These are phyloP conservation scores for Cryptococcus sp. DNA, from an alignment of 1,284 basidiomycete species.

Conservation along the genomic window DNA sequence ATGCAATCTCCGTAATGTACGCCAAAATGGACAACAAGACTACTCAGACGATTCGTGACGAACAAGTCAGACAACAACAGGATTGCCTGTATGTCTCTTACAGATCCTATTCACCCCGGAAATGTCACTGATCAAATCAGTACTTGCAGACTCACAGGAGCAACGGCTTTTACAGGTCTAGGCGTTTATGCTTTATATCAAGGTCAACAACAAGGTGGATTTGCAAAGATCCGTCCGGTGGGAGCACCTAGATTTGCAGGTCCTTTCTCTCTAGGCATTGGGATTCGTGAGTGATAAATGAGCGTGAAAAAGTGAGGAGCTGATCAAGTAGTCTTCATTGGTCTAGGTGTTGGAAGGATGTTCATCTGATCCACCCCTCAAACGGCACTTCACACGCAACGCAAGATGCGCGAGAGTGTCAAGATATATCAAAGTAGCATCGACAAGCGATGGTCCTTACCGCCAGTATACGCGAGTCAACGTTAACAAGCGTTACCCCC, in stretches of 20 bases:
- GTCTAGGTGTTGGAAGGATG: slow-evolving; percentile 10
- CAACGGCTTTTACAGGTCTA: slow-evolving; percentile 36
- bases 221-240: slow-evolving; percentile 25
- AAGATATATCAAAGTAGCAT: background rate
- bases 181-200: slow-evolving; percentile 41
- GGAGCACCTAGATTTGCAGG: slow-evolving; percentile 30
- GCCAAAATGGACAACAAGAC: background rate
- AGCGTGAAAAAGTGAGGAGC: background rate
- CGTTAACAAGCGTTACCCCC: too few relatives aligned
- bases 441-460: too few relatives aligned
- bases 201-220: slow-evolving; percentile 36
- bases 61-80: background rate
- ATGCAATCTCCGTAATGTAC: background rate
- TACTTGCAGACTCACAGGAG: slow-evolving; percentile 39
- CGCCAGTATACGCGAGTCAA: background rate
- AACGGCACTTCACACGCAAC: background rate
- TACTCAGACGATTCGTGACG: background rate
- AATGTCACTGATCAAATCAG: slow-evolving; percentile 9
- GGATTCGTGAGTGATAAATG: slow-evolving; percentile 31
- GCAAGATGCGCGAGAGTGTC: background rate
- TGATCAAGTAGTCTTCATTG: slow-evolving; percentile 8
- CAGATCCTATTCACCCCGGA: background rate
- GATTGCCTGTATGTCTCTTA: background rate
- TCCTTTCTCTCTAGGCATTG: slow-evolving; percentile 30
- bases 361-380: background rate